These are phyloP conservation scores for Choanephora cucurbitarum DNA, from an alignment of 371 early-diverging fungal species.

Conservation along the genomic window DNA sequence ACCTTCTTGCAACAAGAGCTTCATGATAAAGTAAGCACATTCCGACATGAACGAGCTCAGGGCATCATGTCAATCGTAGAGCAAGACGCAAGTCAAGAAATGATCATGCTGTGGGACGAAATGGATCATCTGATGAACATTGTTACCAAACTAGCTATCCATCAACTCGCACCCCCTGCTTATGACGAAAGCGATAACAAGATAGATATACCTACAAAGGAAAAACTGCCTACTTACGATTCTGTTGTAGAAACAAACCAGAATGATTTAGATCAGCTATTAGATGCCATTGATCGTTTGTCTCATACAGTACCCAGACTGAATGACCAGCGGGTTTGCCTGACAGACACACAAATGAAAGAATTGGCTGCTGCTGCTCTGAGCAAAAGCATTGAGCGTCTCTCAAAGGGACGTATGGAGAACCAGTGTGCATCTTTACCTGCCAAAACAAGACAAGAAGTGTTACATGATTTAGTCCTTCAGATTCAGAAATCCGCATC, in stretches of 20 bases:
- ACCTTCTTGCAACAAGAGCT: conserved; percentile 27
- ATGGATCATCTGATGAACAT: conserved; percentile 41
- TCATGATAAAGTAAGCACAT: conserved; percentile 26
- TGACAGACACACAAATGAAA: conserved; percentile 46
- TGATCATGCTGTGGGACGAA: conserved; percentile 42
- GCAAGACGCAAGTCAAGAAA: conserved; percentile 19
- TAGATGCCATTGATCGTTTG: conserved; percentile 54
- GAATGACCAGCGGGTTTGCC: conserved; percentile 51
- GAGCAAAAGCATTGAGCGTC: conserved; percentile 30
- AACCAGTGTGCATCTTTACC: conserved; percentile 32
- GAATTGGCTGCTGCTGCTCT: conserved; percentile 37
- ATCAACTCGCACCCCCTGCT: conserved; percentile 12
- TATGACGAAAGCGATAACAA: conserved; percentile 7
- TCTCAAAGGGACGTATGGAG: conserved; percentile 40
- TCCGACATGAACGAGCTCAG: conserved; percentile 23
- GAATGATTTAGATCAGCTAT: conserved; percentile 49
- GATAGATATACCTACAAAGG: too few relatives aligned
- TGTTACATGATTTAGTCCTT: conserved; percentile 19
- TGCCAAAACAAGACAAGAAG: conserved; percentile 7
- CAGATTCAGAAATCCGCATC: conserved; percentile 32
- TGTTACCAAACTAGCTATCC: conserved; percentile 18
- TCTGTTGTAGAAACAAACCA: background rate
- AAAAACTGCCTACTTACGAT: conserved; percentile 18
- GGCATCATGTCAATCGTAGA: conserved; percentile 10
- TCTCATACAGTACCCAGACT: conserved; percentile 48